phyloP scores from a whole-genome alignment of 2,329 filamentous ascomycete genomes.

The Epicoccum sorghinum region DNA sequence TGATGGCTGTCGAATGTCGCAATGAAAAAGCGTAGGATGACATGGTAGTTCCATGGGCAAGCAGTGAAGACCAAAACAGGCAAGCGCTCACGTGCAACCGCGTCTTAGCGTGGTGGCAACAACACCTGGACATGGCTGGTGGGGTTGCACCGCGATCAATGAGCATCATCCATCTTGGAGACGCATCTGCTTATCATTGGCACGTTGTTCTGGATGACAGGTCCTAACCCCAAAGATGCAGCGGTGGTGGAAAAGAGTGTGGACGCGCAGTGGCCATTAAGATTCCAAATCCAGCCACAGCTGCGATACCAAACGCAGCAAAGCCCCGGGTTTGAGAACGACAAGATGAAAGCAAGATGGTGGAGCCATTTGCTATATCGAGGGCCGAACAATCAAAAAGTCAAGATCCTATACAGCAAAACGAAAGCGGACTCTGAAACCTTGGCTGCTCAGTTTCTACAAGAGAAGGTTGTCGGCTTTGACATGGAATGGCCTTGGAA shows the following conservation, averaged over 20 bases:
- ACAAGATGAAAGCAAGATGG: slow-evolving; percentile 44
- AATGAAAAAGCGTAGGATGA: no score
- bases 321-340: neutral
- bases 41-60: no score
- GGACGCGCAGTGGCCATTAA: slow-evolving; percentile 26
- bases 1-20: no score
- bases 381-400: slow-evolving; percentile 58
- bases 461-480: slow-evolving; percentile 78
- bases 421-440: slow-evolving; percentile 70
- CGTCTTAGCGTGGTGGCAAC: slow-evolving; percentile 12
- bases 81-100: slow-evolving; percentile 8
- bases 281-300: slow-evolving; percentile 24
- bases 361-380: slow-evolving; percentile 76
- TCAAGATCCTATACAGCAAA: slow-evolving; percentile 79
- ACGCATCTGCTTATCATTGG: neutral
- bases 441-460: slow-evolving; percentile 68
- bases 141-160: no score
- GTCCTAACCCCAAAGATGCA: neutral
- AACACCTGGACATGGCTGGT: neutral
- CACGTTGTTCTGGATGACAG: neutral
- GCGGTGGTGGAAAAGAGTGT: neutral
- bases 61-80: neutral
- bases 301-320: slow-evolving; percentile 19
- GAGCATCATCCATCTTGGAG: no score
- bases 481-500: slow-evolving; percentile 81